phyloP scores from a whole-genome alignment of 2,329 filamentous ascomycete genomes.

The Fusarium sp. region DNA sequence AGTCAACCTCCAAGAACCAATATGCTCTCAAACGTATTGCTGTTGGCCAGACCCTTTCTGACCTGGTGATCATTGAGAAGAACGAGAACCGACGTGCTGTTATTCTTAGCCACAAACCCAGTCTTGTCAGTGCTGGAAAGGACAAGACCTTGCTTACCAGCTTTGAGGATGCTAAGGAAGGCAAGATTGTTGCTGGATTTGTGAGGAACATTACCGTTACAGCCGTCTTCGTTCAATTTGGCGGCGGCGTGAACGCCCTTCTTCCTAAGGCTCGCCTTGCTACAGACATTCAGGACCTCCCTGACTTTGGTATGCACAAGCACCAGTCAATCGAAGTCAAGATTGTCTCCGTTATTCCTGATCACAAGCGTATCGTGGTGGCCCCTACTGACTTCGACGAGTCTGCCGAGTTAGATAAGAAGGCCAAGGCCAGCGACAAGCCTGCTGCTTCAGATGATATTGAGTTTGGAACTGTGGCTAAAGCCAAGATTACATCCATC shows the following conservation, averaged over 20 bases:
- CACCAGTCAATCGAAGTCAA: conserved; percentile 79
- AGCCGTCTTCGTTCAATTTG: conserved; percentile 89
- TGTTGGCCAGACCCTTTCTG: conserved; percentile 82
- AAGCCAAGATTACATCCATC: conserved; percentile 82
- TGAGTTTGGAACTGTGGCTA: conserved; percentile 74
- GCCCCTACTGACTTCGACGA: conserved; percentile 60
- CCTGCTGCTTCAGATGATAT: conserved; percentile 72
- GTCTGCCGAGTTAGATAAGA: conserved; percentile 52
- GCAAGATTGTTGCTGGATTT: conserved; percentile 77
- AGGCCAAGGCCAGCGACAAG: conserved; percentile 47
- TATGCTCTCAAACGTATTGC: conserved; percentile 82
- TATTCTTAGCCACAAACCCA: conserved; percentile 83
- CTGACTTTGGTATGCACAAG: conserved; percentile 81
- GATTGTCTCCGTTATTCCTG: conserved; percentile 76
- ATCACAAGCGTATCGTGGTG: conserved; percentile 73
- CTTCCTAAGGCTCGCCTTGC: conserved; percentile 82
- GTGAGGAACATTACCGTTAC: conserved; percentile 84
- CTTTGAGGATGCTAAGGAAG: conserved; percentile 77
- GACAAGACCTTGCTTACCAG: conserved; percentile 74
- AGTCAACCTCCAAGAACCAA: conserved; percentile 79
- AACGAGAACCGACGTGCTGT: conserved; percentile 79
- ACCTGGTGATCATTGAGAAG: conserved; percentile 89
- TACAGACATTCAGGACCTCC: conserved; percentile 71
- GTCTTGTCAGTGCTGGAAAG: conserved; percentile 78
- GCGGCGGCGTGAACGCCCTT: conserved; percentile 78